Conservation (phyloP, 202 grass and related monocot species). For the Musa balbisiana region DNA sequence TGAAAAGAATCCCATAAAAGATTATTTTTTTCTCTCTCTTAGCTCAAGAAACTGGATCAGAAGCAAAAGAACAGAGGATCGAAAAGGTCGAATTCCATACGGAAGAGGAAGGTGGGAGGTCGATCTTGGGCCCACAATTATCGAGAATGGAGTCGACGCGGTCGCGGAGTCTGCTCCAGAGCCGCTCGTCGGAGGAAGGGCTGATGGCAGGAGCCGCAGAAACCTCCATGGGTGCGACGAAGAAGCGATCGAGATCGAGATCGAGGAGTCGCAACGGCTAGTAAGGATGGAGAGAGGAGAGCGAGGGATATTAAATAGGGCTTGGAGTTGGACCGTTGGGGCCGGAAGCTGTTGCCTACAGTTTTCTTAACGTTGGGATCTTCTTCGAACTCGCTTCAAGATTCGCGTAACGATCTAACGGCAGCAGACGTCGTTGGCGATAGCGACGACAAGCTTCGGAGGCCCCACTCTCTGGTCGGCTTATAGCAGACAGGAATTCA, state of each 20-base stretch:
- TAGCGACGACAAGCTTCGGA: too few relatives aligned
- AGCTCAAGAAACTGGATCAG: background rate
- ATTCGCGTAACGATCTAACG: background rate
- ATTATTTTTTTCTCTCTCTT: background rate
- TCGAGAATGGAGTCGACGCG: conserved; percentile 73
- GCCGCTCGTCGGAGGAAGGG: conserved; percentile 62
- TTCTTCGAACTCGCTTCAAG: background rate
- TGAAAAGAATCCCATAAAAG: conserved; percentile 13
- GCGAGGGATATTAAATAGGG: background rate
- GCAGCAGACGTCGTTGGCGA: too few relatives aligned
- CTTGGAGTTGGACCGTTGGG: background rate
- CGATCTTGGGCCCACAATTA: conserved; percentile 30
- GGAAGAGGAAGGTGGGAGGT: background rate
- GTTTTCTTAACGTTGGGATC: conserved; percentile 3
- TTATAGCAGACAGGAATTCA: too few relatives aligned
- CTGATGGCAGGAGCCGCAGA: conserved; percentile 28
- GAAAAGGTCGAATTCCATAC: conserved; percentile 5
- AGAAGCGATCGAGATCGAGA: background rate
- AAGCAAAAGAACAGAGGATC: background rate
- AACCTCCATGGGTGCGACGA: background rate
- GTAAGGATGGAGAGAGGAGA: background rate
- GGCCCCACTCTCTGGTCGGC: too few relatives aligned
- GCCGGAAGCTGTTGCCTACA: background rate
- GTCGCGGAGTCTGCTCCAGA: conserved; percentile 66
- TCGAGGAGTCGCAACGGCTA: background rate